These are phyloP conservation scores for Pseudogymnoascus sp. DNA, from an alignment of 2,329 filamentous ascomycete species.

Conservation along the genomic window DNA sequence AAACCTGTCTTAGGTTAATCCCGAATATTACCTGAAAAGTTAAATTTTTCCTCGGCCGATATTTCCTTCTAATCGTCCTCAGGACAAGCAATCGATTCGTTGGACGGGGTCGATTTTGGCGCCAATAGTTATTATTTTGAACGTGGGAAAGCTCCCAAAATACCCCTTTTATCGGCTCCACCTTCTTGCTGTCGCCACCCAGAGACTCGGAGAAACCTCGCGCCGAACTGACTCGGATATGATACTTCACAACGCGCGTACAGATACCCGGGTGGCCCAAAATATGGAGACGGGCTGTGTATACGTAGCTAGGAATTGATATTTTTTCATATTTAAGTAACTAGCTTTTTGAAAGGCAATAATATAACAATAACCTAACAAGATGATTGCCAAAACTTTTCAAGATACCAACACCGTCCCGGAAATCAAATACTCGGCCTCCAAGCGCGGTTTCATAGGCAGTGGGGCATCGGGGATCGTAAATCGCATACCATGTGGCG, in stretches of 20 bases:
- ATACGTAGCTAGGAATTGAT: neutral
- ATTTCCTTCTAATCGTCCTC: neutral
- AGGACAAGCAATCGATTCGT: neutral
- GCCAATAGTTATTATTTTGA: neutral
- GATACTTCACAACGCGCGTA: neutral
- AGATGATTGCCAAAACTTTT: neutral
- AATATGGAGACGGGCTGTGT: neutral
- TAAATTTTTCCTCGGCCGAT: neutral
- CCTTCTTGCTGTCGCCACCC: neutral
- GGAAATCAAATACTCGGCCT: conserved; percentile 7
- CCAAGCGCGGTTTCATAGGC: conserved; percentile 11
- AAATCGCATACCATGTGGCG: conserved; percentile 12
- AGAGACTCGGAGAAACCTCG: neutral
- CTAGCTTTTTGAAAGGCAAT: neutral
- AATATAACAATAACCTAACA: neutral
- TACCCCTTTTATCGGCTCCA: neutral
- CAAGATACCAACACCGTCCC: neutral
- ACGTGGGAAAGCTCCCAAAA: neutral
- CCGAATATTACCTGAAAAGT: neutral
- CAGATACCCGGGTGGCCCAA: neutral
- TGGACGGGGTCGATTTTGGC: neutral
- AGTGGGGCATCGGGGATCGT: conserved; percentile 16
- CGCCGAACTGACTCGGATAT: neutral
- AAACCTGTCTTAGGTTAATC: neutral
- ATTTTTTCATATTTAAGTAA: neutral